Percentiles rank a stretch among this genome's conserved stretches.
Evolutionary conservation across 2,329 filamentous ascomycete genomes (phyloP).

Genomic region (Pseudogymnoascus destructans): DNA sequence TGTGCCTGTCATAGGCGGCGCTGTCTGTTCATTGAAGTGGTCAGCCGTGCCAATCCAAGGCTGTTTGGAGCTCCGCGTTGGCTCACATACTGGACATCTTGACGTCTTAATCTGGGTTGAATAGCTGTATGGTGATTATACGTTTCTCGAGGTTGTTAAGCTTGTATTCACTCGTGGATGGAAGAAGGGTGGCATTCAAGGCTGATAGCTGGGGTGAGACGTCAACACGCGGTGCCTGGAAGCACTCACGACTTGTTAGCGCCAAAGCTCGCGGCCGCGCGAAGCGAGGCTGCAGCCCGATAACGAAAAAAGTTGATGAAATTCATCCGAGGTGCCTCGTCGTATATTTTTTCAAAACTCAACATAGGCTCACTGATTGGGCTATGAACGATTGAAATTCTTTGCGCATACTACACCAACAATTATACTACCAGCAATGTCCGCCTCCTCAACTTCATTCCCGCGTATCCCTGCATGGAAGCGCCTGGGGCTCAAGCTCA

Average conservation of each 20-base stretch:
- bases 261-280: constrained; percentile 9
- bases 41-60: constrained; percentile 16
- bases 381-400: constrained; percentile 6
- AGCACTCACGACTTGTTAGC: constrained; percentile 6
- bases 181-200: neutral
- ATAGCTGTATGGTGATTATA: neutral
- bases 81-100: constrained; percentile 29
- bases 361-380: constrained; percentile 3
- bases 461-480: constrained; percentile 43
- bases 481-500: constrained; percentile 45
- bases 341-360: constrained; percentile 3
- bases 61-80: neutral
- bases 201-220: constrained; percentile 9
- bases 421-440: constrained; percentile 8
- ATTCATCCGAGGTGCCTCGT: neutral
- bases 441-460: constrained; percentile 9
- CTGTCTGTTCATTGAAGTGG: constrained; percentile 40
- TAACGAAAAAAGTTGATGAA: constrained; percentile 9
- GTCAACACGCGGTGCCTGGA: constrained; percentile 10
- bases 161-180: neutral
- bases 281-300: constrained; percentile 9
- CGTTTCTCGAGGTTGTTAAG: neutral
- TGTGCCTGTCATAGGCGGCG: constrained; percentile 94
- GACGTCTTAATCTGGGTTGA: constrained; percentile 8
- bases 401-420: neutral